These are phyloP conservation scores for Populus davidiana DNA, from an alignment of 345 rosid species.

Conservation along the genomic window DNA sequence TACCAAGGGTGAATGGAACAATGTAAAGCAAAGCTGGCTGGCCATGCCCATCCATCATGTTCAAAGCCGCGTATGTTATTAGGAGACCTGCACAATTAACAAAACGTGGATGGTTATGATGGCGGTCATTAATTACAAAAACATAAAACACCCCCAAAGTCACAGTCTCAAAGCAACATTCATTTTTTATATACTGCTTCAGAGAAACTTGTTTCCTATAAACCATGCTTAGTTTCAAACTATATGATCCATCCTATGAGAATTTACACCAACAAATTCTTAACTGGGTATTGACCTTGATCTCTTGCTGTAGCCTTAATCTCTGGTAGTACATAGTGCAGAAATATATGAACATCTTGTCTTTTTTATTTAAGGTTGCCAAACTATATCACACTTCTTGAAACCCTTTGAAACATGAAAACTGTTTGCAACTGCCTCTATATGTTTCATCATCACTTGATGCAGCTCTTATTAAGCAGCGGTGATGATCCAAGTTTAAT, in stretches of 20 bases:
- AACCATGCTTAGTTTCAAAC: background rate
- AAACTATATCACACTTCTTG: background rate
- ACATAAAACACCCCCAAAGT: background rate
- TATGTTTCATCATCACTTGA: background rate
- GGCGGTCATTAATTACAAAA: background rate
- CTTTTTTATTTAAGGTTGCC: background rate
- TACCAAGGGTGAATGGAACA: constrained; percentile 37
- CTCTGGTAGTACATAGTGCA: background rate
- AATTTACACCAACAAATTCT: too few relatives aligned
- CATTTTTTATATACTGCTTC: background rate
- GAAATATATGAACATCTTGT: background rate
- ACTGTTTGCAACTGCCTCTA: background rate
- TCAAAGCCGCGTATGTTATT: constrained; percentile 32
- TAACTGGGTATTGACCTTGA: background rate
- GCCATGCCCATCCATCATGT: constrained; percentile 41
- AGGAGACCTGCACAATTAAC: constrained; percentile 25
- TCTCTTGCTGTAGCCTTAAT: background rate
- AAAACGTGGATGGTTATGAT: background rate
- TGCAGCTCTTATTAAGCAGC: background rate
- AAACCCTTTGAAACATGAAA: background rate
- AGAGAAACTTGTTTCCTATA: background rate
- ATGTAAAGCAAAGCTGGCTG: constrained; percentile 36
- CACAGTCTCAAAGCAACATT: background rate
- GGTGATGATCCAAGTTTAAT: background rate
- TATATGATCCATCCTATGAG: background rate